Conservation (phyloP, 2,329 filamentous ascomycete genomes). For the Capronia americana region DNA sequence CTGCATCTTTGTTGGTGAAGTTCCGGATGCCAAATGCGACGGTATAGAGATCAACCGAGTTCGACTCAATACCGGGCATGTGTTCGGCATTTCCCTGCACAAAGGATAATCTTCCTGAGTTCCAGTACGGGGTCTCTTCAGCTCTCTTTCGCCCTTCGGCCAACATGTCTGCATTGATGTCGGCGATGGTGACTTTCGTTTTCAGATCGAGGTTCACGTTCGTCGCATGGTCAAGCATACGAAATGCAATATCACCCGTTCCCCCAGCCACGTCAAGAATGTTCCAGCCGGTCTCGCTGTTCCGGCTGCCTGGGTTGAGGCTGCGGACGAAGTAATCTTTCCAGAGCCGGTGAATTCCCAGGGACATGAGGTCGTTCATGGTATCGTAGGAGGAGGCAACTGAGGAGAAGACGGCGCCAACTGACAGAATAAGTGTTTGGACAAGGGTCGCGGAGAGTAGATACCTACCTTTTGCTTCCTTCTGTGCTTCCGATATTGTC, state of each 20-base stretch:
- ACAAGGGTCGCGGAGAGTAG: not conserved
- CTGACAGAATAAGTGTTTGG: conserved; percentile 48
- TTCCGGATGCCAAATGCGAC: conserved; percentile 98
- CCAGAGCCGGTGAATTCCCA: conserved; percentile 96
- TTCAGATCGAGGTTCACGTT: conserved; percentile 78
- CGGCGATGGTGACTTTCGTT: conserved; percentile 85
- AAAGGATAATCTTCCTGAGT: conserved; percentile 67
- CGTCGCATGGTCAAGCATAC: conserved; percentile 87
- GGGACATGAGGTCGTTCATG: conserved; percentile 99
- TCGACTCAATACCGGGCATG: conserved; percentile 68
- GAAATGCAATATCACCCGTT: conserved; percentile 97
- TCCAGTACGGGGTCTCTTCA: conserved; percentile 65
- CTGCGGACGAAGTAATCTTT: conserved; percentile 95
- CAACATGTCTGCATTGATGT: conserved; percentile 97
- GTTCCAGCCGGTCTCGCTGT: conserved; percentile 61
- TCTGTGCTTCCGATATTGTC: conserved; percentile 80
- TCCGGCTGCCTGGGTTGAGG: conserved; percentile 77
- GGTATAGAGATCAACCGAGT: conserved; percentile 90
- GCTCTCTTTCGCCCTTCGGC: conserved; percentile 84
- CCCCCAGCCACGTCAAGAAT: conserved; percentile 97
- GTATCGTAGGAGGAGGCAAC: conserved; percentile 94
- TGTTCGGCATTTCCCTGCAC: conserved; percentile 89
- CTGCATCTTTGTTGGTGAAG: conserved; percentile 88
- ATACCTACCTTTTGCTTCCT: conserved; percentile 67
- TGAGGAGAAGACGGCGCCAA: conserved; percentile 89